Conservation (phyloP, 768 basidiomycete genomes). For the Amanita pallidorosea region DNA sequence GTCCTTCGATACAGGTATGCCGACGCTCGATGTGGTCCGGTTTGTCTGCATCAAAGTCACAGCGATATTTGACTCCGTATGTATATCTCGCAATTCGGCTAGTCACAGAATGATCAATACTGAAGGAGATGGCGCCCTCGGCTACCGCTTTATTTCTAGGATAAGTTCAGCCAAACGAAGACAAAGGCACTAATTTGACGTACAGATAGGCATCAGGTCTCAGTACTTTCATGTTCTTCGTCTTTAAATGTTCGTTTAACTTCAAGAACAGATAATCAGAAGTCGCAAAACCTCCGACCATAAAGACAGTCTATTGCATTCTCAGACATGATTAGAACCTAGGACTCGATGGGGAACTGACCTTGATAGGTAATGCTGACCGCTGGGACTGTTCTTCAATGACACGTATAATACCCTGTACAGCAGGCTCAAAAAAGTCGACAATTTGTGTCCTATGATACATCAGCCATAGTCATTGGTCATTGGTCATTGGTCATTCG, state of each 20-base stretch:
- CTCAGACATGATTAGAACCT: background rate
- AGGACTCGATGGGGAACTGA: background rate
- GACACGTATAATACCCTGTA: background rate
- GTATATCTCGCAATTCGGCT: conserved; percentile 14
- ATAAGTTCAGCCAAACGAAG: background rate
- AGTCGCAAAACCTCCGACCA: conserved; percentile 48
- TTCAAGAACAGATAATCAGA: conserved; percentile 33
- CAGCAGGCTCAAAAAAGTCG: background rate
- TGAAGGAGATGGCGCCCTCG: conserved; percentile 14
- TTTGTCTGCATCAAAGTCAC: conserved; percentile 5
- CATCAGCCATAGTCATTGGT: background rate
- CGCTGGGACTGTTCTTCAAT: background rate
- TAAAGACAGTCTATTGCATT: conserved; percentile 23
- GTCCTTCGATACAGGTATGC: background rate
- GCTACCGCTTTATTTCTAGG: conserved; percentile 15
- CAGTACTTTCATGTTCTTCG: conserved; percentile 22
- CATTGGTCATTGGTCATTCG: conserved; percentile 13
- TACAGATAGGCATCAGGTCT: conserved; percentile 38
- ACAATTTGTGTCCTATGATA: background rate
- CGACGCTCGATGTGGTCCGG: conserved; percentile 6
- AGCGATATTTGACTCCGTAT: conserved; percentile 6
- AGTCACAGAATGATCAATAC: conserved; percentile 13
- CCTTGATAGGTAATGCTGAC: background rate
- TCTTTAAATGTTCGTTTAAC: conserved; percentile 25
- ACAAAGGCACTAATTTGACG: conserved; percentile 10